phyloP scores from a whole-genome alignment of 305 asterid genomes.

The Fraxinus latifolia region DNA sequence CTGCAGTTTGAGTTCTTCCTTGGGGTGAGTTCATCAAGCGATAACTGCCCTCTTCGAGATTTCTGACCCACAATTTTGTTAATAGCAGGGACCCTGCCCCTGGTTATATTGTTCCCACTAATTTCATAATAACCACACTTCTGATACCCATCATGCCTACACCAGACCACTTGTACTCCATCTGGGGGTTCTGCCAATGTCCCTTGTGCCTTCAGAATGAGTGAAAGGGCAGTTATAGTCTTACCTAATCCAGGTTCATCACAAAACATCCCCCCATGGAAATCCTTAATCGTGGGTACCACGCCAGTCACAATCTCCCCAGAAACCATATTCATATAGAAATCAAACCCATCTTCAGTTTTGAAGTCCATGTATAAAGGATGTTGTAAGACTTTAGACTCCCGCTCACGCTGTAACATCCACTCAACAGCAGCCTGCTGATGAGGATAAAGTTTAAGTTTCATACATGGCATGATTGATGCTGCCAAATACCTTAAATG shows the following conservation, averaged over 20 bases:
- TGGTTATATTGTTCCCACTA: constrained; percentile 37
- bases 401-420: constrained; percentile 89
- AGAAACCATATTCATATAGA: constrained; percentile 64
- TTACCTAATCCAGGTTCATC: constrained; percentile 99
- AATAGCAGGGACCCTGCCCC: constrained; percentile 30
- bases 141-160: constrained; percentile 59
- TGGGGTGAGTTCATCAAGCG: constrained; percentile 59
- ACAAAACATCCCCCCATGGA: constrained; percentile 94
- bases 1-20: constrained; percentile 25
- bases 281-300: constrained; percentile 64
- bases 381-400: constrained; percentile 53
- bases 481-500: constrained; percentile 72
- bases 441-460: constrained; percentile 87
- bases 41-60: constrained; percentile 66
- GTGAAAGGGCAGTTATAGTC: constrained; percentile 88
- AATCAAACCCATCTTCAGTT: constrained; percentile 68
- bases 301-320: constrained; percentile 62
- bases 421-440: constrained; percentile 95
- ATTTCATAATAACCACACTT: constrained; percentile 86
- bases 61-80: constrained; percentile 44
- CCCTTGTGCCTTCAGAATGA: constrained; percentile 81
- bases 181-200: constrained; percentile 73
- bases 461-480: constrained; percentile 90
- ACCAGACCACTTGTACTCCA: constrained; percentile 67
- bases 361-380: constrained; percentile 66